Base-by-base conservation (phyloP, 2,329 filamentous ascomycete genomes). In the Pseudocercospora cruenta region DNA sequence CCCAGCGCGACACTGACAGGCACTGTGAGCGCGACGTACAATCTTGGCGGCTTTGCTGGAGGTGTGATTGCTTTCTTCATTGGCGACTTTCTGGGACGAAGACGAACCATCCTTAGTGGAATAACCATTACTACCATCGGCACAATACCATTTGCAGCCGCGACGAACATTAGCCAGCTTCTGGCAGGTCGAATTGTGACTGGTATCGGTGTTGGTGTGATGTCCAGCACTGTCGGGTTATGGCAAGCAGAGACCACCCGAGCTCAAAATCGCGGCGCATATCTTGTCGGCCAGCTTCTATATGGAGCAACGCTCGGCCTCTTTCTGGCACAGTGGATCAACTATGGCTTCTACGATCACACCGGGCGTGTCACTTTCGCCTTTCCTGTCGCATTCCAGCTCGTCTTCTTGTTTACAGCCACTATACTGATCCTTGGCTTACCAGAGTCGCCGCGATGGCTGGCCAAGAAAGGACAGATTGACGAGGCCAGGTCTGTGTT, bases 241-340 rank as follows among this genome's bases (percentile, higher is more conserved):
- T 67, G 62, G 60, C 66, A 65, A 47, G 62, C 62, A 9, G 79
- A 67, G 83, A 86, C 0, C 83, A 82, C 71, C 87, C 87, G 75
- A 82, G 87, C 70, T 86, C 86, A 68, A 81, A 87, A 31, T 76
- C 88, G 63, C 87, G 89, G 70, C 87, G 86, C 75, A 86, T 89
- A 51, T 85, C 82, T 72, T 83, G 81, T 72, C 82, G 83, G 74
- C 75, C 80, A 54, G 83, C 84, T 62, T 82, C 83, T n/a, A 81
- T 85, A 66, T 61, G 83, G 83, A 49, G 84, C 82, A 5, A 73
- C 60, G 0, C 26, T 60, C 16, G 64, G 64, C 4, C 55, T 67
- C n/a, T 67, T 82, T 28, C 83, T 85, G 58, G 83, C 83, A 5
- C 83, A 83, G 73, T 83, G 82, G 82, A 82, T 83, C 68, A 81